phyloP scores from a whole-genome alignment of 2,329 filamentous ascomycete species.

The Aspergillus sp. region DNA sequence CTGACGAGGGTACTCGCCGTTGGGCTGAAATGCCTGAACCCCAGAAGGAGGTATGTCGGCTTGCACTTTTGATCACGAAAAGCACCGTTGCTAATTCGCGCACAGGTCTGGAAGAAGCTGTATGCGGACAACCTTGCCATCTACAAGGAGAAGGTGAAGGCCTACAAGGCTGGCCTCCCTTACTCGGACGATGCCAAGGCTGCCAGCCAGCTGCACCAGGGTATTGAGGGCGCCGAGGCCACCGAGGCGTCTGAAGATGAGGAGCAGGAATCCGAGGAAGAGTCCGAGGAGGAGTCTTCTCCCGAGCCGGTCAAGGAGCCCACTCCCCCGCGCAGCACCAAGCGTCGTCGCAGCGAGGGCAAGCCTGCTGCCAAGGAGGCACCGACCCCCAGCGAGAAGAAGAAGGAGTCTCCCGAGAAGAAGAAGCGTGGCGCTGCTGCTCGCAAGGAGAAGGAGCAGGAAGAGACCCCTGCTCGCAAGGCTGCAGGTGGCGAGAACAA shows the following conservation, averaged over 20 bases:
- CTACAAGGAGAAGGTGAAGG: slow-evolving; percentile 58
- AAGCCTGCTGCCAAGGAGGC: slow-evolving; percentile 37
- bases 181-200: slow-evolving; percentile 48
- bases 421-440: slow-evolving; percentile 32
- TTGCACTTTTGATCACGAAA: not conserved
- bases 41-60: slow-evolving; percentile 66
- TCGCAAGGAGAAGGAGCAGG: slow-evolving; percentile 33
- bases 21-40: slow-evolving; percentile 76
- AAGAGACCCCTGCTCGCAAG: slow-evolving; percentile 32
- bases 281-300: slow-evolving; percentile 36
- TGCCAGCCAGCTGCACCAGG: slow-evolving; percentile 45
- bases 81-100: slow-evolving; percentile 14
- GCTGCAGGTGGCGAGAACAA: slow-evolving; percentile 35
- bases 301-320: slow-evolving; percentile 45
- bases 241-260: slow-evolving; percentile 24
- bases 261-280: slow-evolving; percentile 29
- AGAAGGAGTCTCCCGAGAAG: slow-evolving; percentile 36
- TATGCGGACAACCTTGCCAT: slow-evolving; percentile 60
- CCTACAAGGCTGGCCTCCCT: slow-evolving; percentile 57
- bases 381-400: slow-evolving; percentile 24
- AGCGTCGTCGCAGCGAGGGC: slow-evolving; percentile 47
- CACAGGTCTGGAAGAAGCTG: slow-evolving; percentile 57
- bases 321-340: slow-evolving; percentile 45
- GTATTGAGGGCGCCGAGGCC: slow-evolving; percentile 40
- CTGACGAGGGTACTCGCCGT: slow-evolving; percentile 80